Evolutionary conservation across 1,284 basidiomycete species (phyloP).

Genomic region (Papiliotrema laurentii): DNA sequence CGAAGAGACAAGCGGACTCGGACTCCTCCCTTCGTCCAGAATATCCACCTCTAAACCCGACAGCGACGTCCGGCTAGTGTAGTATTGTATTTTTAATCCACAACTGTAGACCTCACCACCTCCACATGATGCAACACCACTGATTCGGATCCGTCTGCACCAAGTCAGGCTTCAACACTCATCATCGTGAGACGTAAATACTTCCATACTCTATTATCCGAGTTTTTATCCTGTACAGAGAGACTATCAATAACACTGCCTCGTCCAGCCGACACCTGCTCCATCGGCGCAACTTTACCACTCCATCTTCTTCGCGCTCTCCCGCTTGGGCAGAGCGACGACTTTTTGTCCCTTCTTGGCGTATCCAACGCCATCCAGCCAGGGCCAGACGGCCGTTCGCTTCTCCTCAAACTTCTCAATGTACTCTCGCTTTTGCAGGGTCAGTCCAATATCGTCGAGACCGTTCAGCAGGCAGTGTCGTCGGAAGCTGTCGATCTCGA

Average conservation of each 20-base stretch:
- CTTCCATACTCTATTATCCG: not conserved
- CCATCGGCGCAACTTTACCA: constrained; percentile 56
- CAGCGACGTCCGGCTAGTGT: not conserved
- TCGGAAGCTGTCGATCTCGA: constrained; percentile 80
- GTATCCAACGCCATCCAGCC: constrained; percentile 91
- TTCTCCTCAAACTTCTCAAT: constrained; percentile 74
- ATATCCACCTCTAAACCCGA: not conserved
- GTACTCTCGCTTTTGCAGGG: constrained; percentile 65
- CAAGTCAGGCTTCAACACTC: no score
- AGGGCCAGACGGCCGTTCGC: constrained; percentile 75
- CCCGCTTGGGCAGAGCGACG: constrained; percentile 48
- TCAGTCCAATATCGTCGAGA: constrained; percentile 88
- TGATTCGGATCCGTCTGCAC: not conserved
- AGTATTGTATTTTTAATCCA: not conserved
- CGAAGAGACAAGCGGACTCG: not conserved
- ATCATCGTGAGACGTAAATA: no score
- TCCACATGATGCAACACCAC: not conserved
- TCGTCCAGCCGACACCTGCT: not conserved
- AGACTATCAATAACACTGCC: not conserved
- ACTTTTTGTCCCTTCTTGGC: constrained; percentile 58
- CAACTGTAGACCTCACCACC: not conserved
- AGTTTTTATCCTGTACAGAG: not conserved
- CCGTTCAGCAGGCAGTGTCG: constrained; percentile 89
- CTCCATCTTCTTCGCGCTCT: constrained; percentile 56
- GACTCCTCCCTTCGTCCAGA: not conserved